Evolutionary conservation across 75 land plant genomes (phyloP), one percentile per base, ranked within the genome.

Genomic region (Selaginella moellendorffii): DNA sequence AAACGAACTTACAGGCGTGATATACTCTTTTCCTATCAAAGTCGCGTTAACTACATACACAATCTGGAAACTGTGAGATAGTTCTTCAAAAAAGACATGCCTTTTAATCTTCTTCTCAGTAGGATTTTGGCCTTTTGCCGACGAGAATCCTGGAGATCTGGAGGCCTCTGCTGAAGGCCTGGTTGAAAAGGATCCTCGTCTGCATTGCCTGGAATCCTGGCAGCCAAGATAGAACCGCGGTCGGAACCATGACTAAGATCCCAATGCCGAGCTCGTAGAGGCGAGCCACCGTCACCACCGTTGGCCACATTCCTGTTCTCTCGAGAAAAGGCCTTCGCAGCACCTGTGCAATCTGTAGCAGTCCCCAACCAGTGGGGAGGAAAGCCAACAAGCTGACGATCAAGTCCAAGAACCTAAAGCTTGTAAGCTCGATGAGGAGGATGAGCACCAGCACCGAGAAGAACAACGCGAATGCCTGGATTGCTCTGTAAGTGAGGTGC

Each of bases 191-290:
- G 20, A 90, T 84, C 31, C 92, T 74, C 8, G 96, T 90, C 71
- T 91, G 97, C 93, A 91, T 82, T 22, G 82, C 71, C 67, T 84
- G 88, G 30, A 91, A 85, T 19, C 98, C 98, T 25, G 98, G 98
- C 75, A 89, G 59, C 98, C 98, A 93, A 54, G 98, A 88, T 2
- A 93, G 69, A 19, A 93, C 27, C 52, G 88, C 97, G 18, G 84
- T 78, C 5, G 97, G 97, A 22, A 66, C 65, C 85, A 90, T 79
- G 31, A 90, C 79, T 52, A 86, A 72, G 30, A 90, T 65, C 46
- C 88, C 97, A 73, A 90, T 73, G 42, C 76, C 31, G 1, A 84
- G 68, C 28, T 90, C 97, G 71, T 90, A 90, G 2, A 90, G 36
- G 2, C 97, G 79, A 52, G 97, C 92, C 20, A 87, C 75, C 27